Evolutionary conservation across 2,329 filamentous ascomycete genomes (phyloP).

Genomic region (Aureobasidium leucospermi): DNA sequence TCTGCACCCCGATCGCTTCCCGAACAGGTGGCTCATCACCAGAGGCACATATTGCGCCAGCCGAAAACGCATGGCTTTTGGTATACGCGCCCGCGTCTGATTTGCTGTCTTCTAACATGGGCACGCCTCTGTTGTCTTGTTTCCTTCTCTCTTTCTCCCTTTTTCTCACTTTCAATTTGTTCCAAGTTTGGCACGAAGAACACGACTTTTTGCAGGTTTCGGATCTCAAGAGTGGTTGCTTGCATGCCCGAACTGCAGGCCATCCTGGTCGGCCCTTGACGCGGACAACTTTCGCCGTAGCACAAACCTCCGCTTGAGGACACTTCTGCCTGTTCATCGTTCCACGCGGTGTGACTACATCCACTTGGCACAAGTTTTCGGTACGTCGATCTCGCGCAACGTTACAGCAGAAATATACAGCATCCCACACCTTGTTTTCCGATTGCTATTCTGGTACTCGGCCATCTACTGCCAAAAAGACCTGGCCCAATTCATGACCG

Average conservation of each 20-base stretch:
- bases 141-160: neutral
- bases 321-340: conserved; percentile 9
- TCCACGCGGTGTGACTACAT: conserved; percentile 14
- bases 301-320: conserved; percentile 11
- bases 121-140: conserved; percentile 1
- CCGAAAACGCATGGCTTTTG: conserved; percentile 11
- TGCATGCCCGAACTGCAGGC: conserved; percentile 11
- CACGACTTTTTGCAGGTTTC: neutral
- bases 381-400: conserved; percentile 23
- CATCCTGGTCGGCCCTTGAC: conserved; percentile 13
- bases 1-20: conserved; percentile 10
- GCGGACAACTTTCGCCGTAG: neutral
- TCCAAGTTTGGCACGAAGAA: neutral
- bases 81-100: conserved; percentile 11
- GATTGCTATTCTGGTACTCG: conserved; percentile 6
- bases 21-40: conserved; percentile 10
- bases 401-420: conserved; percentile 12
- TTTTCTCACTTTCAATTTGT: neutral
- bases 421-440: conserved; percentile 4
- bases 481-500: conserved; percentile 15
- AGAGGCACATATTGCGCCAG: conserved; percentile 9
- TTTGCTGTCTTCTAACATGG: conserved; percentile 8
- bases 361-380: conserved; percentile 26
- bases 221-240: conserved; percentile 1
- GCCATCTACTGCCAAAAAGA: neutral